Evolutionary conservation across 2,329 filamentous ascomycete species (phyloP).

Genomic region (Fusarium solani-melongenae): DNA sequence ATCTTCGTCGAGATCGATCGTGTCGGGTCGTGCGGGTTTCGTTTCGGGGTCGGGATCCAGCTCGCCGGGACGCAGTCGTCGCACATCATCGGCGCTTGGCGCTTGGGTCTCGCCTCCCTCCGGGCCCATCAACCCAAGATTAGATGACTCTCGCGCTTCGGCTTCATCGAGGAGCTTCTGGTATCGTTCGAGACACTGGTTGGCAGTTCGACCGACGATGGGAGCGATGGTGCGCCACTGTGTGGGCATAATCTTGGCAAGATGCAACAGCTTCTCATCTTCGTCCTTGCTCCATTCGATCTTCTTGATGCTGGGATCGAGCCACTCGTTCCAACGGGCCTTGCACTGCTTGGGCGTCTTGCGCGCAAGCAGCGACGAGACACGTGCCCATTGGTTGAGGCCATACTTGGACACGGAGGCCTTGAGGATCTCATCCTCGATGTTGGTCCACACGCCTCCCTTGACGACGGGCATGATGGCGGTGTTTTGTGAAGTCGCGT

Average conservation of each 20-base stretch:
- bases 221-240: constrained; percentile 99
- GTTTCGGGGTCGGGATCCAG: constrained; percentile 97
- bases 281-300: constrained; percentile 99
- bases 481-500: constrained; percentile 31
- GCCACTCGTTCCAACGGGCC: constrained; percentile 97
- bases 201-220: constrained; percentile 94
- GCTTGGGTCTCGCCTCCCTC: constrained; percentile 88
- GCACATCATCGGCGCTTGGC: constrained; percentile 91
- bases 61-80: constrained; percentile 89
- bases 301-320: constrained; percentile 97
- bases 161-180: constrained; percentile 97
- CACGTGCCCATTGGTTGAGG: constrained; percentile 97
- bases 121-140: constrained; percentile 84
- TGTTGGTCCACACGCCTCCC: constrained; percentile 80
- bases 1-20: constrained; percentile 97
- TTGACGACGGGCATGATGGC: constrained; percentile 76
- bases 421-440: constrained; percentile 96
- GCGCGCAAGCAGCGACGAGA: constrained; percentile 94
- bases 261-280: constrained; percentile 94
- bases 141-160: constrained; percentile 86
- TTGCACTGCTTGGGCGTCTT: constrained; percentile 99
- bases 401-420: constrained; percentile 95
- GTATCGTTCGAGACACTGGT: constrained; percentile 96
- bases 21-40: constrained; percentile 94
- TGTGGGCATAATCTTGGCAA: constrained; percentile 98